Evolutionary conservation across 768 basidiomycete genomes (phyloP).

Genomic region (Kwoniella europaea): DNA sequence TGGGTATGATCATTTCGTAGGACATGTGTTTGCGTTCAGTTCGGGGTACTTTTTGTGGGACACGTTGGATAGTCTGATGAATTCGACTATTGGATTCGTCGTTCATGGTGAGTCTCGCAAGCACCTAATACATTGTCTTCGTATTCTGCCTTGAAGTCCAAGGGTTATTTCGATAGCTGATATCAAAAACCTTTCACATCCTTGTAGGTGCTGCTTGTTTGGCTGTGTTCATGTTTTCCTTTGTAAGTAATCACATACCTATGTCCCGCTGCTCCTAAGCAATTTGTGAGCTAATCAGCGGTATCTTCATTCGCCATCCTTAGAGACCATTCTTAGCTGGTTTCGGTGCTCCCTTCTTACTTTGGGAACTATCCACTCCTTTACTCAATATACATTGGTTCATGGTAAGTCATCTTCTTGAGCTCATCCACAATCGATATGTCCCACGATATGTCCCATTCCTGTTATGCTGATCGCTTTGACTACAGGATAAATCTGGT

Average conservation of each 20-base stretch:
- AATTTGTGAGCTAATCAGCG: not conserved
- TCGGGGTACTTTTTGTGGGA: conserved; percentile 83
- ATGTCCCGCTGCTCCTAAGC: not conserved
- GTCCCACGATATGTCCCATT: no score
- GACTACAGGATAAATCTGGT: conserved; percentile 43
- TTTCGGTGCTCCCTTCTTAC: conserved; percentile 74
- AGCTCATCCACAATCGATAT: not conserved
- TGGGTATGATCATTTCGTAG: conserved; percentile 71
- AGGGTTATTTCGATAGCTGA: not conserved
- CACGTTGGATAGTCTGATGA: conserved; percentile 67
- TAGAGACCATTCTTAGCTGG: conserved; percentile 75
- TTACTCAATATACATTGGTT: conserved; percentile 89
- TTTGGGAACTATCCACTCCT: conserved; percentile 85
- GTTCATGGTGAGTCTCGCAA: conserved; percentile 66
- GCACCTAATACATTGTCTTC: not conserved
- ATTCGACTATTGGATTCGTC: conserved; percentile 77
- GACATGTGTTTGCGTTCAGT: conserved; percentile 70
- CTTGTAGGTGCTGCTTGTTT: conserved; percentile 67
- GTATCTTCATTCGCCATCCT: not conserved
- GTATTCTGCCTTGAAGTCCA: not conserved
- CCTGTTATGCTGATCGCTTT: not conserved
- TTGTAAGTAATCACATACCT: conserved; percentile 62
- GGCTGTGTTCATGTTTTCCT: conserved; percentile 70
- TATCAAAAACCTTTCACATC: not conserved
- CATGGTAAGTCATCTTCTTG: conserved; percentile 31